A percentile compares a stretch with the other conserved stretches of the same genome.
Evolutionary conservation across 2,329 filamentous ascomycete species (phyloP).

Genomic region (Trichoderma polysporum): DNA sequence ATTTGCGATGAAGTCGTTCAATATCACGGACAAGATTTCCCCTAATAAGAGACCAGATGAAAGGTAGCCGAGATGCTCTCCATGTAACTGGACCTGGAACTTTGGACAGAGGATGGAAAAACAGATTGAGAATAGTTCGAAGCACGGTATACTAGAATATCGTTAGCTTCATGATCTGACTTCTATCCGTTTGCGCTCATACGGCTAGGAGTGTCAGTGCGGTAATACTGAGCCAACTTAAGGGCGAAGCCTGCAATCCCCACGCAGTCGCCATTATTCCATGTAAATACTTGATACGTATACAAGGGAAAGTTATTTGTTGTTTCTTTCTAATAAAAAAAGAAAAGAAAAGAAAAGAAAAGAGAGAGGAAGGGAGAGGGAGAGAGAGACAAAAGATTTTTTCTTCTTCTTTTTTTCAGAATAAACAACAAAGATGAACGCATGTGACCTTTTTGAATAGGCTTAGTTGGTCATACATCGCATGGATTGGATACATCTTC

Average conservation of each 20-base stretch:
- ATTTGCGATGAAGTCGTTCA: background rate
- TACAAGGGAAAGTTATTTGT: too few relatives aligned
- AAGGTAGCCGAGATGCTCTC: background rate
- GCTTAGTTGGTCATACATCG: background rate
- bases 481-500: background rate
- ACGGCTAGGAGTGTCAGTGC: background rate
- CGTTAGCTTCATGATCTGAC: background rate
- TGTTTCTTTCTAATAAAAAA: background rate
- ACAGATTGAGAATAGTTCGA: conserved; percentile 8
- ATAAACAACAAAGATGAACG: background rate
- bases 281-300: too few relatives aligned
- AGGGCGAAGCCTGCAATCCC: conserved; percentile 4
- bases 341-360: too few relatives aligned
- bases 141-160: background rate
- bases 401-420: too few relatives aligned
- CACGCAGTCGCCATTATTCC: background rate
- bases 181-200: background rate
- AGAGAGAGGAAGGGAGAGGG: background rate
- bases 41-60: conserved; percentile 2
- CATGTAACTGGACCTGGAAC: conserved; percentile 10
- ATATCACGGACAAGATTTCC: conserved; percentile 4
- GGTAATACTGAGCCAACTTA: background rate
- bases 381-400: background rate
- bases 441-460: background rate
- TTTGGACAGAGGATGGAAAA: conserved; percentile 8